Evolutionary conservation across 306 rosid genomes (phyloP).

Genomic region (Casuarina cunninghamiana): DNA sequence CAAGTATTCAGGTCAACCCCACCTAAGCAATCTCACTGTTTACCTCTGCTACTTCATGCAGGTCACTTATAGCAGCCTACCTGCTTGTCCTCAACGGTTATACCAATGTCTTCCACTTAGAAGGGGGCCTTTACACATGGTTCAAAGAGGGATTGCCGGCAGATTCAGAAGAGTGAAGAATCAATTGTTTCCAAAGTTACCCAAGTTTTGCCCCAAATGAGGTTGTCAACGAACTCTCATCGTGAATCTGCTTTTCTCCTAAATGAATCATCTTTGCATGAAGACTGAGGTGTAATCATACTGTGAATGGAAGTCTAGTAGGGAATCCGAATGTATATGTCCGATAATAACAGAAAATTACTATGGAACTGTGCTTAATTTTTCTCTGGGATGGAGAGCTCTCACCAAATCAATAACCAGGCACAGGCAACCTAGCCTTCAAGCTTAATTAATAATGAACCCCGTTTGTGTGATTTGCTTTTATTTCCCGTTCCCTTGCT

Average conservation of each 20-base stretch:
- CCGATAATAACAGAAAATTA: too few species aligned
- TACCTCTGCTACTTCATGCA: slow-evolving; percentile 28
- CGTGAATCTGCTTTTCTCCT: slow-evolving; percentile 7
- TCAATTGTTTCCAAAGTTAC: slow-evolving; percentile 18
- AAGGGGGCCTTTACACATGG: slow-evolving; percentile 93
- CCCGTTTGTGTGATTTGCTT: too few species aligned
- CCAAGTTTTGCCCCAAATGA: slow-evolving; percentile 48
- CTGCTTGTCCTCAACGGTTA: slow-evolving; percentile 86
- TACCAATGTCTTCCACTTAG: slow-evolving; percentile 82
- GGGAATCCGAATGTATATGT: not conserved
- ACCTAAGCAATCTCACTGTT: too few species aligned
- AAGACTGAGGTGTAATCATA: not conserved
- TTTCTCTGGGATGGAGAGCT: too few species aligned
- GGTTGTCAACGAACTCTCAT: slow-evolving; percentile 29
- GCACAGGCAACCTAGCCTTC: too few species aligned
- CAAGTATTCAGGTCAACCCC: not conserved
- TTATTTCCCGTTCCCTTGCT: too few species aligned
- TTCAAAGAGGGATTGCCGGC: slow-evolving; percentile 69
- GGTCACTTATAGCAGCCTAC: slow-evolving; percentile 98
- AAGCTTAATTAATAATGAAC: too few species aligned
- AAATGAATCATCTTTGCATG: not conserved
- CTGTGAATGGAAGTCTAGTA: not conserved
- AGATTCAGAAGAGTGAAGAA: slow-evolving; percentile 56
- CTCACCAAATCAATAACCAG: too few species aligned
- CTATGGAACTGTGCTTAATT: too few species aligned